Conservation (phyloP, 2,329 filamentous ascomycete species). For the Ustulina deusta region DNA sequence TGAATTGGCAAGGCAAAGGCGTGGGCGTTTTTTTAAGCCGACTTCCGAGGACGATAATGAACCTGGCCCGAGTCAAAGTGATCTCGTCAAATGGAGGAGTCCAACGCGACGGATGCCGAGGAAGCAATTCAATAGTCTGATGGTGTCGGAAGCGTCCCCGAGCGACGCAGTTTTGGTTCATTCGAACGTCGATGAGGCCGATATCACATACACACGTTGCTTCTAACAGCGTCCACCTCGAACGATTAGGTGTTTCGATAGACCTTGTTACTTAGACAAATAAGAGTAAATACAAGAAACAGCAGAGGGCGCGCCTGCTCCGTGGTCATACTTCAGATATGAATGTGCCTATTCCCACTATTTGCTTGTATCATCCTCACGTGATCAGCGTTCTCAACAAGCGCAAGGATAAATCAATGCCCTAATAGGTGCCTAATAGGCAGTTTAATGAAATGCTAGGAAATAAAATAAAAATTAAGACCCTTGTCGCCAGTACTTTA, state of each 20-base stretch:
- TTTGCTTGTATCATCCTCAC: conserved; percentile 3
- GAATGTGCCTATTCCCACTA: background rate
- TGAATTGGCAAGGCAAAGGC: conserved; percentile 35
- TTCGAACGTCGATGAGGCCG: background rate
- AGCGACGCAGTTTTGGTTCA: no score
- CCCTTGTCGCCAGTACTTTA: background rate
- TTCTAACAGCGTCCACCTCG: background rate
- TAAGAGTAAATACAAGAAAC: background rate
- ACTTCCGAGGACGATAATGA: conserved; percentile 4
- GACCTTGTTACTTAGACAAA: background rate
- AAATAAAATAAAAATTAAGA: conserved; percentile 7
- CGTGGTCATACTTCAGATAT: background rate
- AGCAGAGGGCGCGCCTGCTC: background rate
- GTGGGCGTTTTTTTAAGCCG: conserved; percentile 17
- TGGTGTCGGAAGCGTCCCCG: background rate
- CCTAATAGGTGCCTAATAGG: no score
- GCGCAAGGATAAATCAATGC: background rate
- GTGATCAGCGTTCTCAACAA: conserved; percentile 11
- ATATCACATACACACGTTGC: background rate
- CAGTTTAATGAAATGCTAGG: background rate
- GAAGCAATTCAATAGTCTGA: background rate
- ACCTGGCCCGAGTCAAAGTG: conserved; percentile 16
- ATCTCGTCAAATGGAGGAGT: background rate
- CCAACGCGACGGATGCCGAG: background rate
- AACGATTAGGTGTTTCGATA: background rate